phyloP scores from a whole-genome alignment of 306 rosid genomes.

The Sphenostylis stenocarpa region DNA sequence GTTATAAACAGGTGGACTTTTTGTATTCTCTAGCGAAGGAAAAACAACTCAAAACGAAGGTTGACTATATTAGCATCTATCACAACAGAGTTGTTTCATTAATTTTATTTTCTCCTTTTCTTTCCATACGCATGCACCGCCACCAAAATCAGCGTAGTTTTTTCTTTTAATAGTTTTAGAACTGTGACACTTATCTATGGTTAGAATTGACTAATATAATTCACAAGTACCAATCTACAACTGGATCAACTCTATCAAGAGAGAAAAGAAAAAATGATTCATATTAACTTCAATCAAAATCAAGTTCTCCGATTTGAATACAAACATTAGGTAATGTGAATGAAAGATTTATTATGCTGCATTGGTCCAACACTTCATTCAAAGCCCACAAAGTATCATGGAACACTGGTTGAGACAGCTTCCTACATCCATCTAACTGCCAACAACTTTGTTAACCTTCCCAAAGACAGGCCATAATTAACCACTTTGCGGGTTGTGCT shows the following conservation, averaged over 20 bases:
- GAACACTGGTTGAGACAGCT: neutral
- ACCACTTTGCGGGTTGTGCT: conserved; percentile 7
- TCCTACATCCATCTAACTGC: neutral
- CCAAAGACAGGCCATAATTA: neutral
- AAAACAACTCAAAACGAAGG: neutral
- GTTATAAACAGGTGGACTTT: neutral
- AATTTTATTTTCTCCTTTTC: neutral
- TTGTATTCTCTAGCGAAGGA: neutral
- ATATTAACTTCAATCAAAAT: neutral
- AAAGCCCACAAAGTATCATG: neutral
- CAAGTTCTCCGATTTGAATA: neutral
- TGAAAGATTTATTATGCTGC: neutral
- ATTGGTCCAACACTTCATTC: neutral
- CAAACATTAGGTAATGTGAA: neutral
- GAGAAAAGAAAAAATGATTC: neutral
- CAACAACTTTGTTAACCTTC: neutral
- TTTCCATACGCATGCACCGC: neutral
- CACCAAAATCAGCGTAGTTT: neutral
- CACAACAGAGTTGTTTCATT: neutral
- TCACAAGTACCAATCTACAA: conserved; percentile 2
- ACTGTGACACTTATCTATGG: neutral
- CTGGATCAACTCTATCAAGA: neutral
- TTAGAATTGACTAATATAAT: neutral
- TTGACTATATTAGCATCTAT: neutral
- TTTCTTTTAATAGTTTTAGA: neutral